Percentiles rank a stretch among this genome's conserved stretches.
Evolutionary conservation across 1,284 basidiomycete genomes (phyloP).

Genomic region (Leccinum griseonigrum): DNA sequence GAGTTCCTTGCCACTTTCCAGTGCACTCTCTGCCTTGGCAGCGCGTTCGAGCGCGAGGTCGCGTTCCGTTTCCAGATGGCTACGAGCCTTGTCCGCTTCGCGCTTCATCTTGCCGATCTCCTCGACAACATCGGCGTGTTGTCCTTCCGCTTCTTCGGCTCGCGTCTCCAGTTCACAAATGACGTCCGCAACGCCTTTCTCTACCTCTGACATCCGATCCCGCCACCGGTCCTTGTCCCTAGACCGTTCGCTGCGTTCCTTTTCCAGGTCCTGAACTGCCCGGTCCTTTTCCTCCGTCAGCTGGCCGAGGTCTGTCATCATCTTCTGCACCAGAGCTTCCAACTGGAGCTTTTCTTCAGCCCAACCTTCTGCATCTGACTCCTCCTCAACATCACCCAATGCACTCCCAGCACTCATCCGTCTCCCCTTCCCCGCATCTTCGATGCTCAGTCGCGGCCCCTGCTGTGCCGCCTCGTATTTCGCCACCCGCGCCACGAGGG

Average conservation of each 20-base stretch:
- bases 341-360: slow-evolving; percentile 57
- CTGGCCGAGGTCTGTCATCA: slow-evolving; percentile 46
- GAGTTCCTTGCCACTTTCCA: slow-evolving; percentile 61
- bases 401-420: slow-evolving; percentile 49
- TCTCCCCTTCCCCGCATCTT: slow-evolving; percentile 30
- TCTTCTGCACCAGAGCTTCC: slow-evolving; percentile 47
- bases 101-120: slow-evolving; percentile 40
- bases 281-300: slow-evolving; percentile 39
- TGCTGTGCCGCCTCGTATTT: slow-evolving; percentile 41
- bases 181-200: slow-evolving; percentile 63
- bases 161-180: slow-evolving; percentile 62
- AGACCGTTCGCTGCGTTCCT: slow-evolving; percentile 53
- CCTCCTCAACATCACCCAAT: slow-evolving; percentile 60
- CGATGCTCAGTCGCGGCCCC: slow-evolving; percentile 22
- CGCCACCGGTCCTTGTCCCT: slow-evolving; percentile 67
- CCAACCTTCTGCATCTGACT: slow-evolving; percentile 57
- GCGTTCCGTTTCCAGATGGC: slow-evolving; percentile 47
- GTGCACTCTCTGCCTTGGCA: slow-evolving; percentile 55
- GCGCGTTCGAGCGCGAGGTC: slow-evolving; percentile 56
- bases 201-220: slow-evolving; percentile 65
- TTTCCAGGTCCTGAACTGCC: slow-evolving; percentile 41
- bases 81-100: slow-evolving; percentile 46
- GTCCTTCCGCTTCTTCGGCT: slow-evolving; percentile 49
- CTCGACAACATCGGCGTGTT: slow-evolving; percentile 39
- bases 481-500: slow-evolving; percentile 48